These are phyloP conservation scores for Leccinum fallax DNA, from an alignment of 1,284 basidiomycete species.

Conservation along the genomic window DNA sequence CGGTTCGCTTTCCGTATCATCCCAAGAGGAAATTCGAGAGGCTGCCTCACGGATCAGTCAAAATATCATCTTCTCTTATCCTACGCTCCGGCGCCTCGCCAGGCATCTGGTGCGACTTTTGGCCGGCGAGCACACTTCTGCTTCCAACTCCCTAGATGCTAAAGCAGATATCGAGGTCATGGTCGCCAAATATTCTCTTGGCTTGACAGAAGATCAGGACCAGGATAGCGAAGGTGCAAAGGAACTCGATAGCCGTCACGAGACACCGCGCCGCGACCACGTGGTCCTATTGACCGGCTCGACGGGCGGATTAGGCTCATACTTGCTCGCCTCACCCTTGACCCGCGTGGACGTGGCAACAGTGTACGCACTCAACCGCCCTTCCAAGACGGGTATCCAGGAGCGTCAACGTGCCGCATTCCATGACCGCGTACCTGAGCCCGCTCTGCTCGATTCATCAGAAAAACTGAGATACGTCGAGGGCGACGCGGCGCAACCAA, in stretches of 20 bases:
- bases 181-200: slow-evolving; percentile 27
- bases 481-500: slow-evolving; percentile 23
- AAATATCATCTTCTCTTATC: slow-evolving; percentile 34
- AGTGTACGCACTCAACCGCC: slow-evolving; percentile 39
- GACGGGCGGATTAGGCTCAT: slow-evolving; percentile 35
- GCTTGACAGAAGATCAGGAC: not conserved
- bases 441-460: slow-evolving; percentile 25
- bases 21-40: slow-evolving; percentile 8
- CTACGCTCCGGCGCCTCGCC: slow-evolving; percentile 26
- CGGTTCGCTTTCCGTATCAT: slow-evolving; percentile 16
- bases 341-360: slow-evolving; percentile 15
- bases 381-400: slow-evolving; percentile 17
- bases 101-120: slow-evolving; percentile 17
- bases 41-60: slow-evolving; percentile 19
- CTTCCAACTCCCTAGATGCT: not conserved
- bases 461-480: slow-evolving; percentile 36
- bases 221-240: not conserved
- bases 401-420: slow-evolving; percentile 34
- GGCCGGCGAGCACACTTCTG: not conserved
- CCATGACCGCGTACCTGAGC: slow-evolving; percentile 35
- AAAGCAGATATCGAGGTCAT: slow-evolving; percentile 28
- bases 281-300: slow-evolving; percentile 36
- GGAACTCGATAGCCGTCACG: not conserved
- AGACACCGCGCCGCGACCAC: not conserved
- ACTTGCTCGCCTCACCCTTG: slow-evolving; percentile 30